Percentiles rank a stretch among this genome's conserved stretches.
phyloP scores from a whole-genome alignment of 2,329 filamentous ascomycete species.

The Xylaria sp. region DNA sequence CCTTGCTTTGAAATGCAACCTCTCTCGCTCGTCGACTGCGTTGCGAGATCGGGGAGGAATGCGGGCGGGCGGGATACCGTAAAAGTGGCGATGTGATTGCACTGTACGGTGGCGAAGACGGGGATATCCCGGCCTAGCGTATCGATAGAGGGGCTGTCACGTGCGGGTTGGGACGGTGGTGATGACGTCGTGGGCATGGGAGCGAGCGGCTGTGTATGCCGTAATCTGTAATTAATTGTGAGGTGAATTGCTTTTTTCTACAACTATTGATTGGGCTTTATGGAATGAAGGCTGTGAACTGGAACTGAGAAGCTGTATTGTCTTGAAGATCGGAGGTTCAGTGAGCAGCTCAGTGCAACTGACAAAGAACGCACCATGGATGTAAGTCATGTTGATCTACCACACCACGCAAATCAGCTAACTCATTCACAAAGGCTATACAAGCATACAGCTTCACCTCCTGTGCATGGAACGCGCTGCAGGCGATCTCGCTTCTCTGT shows the following conservation, averaged over 20 bases:
- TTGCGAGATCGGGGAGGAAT: constrained; percentile 21
- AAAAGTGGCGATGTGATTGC: neutral
- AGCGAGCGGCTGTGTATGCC: too few species aligned
- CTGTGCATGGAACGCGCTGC: constrained; percentile 46
- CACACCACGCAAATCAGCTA: neutral
- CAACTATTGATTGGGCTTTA: too few species aligned
- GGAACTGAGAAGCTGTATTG: neutral
- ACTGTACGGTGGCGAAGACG: neutral
- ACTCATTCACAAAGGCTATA: constrained; percentile 36
- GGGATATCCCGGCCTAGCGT: neutral
- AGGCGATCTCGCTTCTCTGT: constrained; percentile 42
- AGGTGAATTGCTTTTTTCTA: too few species aligned
- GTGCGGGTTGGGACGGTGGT: neutral
- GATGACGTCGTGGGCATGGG: too few species aligned
- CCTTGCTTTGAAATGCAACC: constrained; percentile 26
- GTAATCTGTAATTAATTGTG: too few species aligned
- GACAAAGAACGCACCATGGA: constrained; percentile 23
- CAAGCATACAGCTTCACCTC: constrained; percentile 48
- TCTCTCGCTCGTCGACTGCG: constrained; percentile 13
- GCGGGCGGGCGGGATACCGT: neutral
- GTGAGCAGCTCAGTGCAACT: neutral
- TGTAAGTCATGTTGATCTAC: constrained; percentile 18
- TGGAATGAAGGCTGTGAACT: too few species aligned
- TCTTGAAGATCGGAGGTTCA: neutral
- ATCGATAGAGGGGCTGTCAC: neutral